Base-by-base conservation (phyloP, 345 rosid genomes). In the Alliaria petiolata region DNA sequence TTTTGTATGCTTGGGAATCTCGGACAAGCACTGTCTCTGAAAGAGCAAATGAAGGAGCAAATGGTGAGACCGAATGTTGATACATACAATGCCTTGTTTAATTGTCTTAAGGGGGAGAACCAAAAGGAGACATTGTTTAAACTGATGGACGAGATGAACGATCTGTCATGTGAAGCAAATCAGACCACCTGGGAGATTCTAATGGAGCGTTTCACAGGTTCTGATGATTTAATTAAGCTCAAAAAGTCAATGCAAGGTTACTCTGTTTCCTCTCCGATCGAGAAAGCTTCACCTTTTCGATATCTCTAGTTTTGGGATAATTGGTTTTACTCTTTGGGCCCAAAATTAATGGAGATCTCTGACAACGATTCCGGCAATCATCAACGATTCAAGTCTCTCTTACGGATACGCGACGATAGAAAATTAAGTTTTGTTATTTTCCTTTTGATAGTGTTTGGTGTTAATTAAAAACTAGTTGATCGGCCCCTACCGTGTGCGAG, bases 81-180 rank as follows among this genome's bases (percentile, higher is more conserved):
- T 34, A 95, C 97, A 0, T 89, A 71, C 76, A 91, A 91, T 75
- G 84, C 92, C 0, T 58, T 89, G 64, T 83, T 95, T 39, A 88
- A 82, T 69, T 90, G 95, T 16, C 85, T 92, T 5, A 65, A 62
- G 31, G 84, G 81, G 52, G 81, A 79, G 65, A 87, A 76, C 66
- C 62, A 70, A 79, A 67, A 82, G 47, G 79, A 82, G 30, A 76
- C 55, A 38, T 81, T 90, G 54, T 76, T 90, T 47, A 72, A 65
- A 57, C 69, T 88, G 47, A 90, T 87, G 96, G 87, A 87, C 72
- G 74, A 75, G 55, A 92, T 88, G 99, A 71, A 57, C 3, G 80
- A 85, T 66, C 65, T 80, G 40, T 82, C 78, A 14, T 89, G 96
- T 47, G 73, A 73, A 74, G 92, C 97, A 13, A 88, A 91, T 81